Conservation (phyloP, 768 basidiomycete species). For the Boletus rufocinnamomeus region DNA sequence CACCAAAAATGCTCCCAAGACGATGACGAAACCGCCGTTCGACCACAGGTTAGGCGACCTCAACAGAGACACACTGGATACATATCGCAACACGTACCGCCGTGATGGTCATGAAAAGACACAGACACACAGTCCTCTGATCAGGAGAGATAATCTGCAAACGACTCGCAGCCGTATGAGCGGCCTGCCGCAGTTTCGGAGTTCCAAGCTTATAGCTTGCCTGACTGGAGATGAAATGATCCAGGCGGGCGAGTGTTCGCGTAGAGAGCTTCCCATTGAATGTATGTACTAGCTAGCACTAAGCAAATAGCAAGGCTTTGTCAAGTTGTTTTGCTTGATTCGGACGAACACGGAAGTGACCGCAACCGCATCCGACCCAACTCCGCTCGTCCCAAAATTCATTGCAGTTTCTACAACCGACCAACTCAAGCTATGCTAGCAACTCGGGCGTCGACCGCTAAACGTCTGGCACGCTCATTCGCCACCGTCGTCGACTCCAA, state of each 20-base stretch:
- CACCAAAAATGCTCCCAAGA: too few relatives aligned
- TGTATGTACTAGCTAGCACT: too few relatives aligned
- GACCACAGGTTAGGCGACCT: too few relatives aligned
- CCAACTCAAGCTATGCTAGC: conserved; percentile 52
- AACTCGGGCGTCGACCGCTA: conserved; percentile 58
- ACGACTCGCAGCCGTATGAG: not conserved
- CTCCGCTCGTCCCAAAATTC: conserved; percentile 28
- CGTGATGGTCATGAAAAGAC: not conserved
- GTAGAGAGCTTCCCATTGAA: too few relatives aligned
- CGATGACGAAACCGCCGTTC: too few relatives aligned
- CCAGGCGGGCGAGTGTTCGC: too few relatives aligned
- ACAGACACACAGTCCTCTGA: too few relatives aligned
- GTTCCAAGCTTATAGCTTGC: too few relatives aligned
- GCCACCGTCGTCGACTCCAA: conserved; percentile 76
- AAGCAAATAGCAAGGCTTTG: not conserved
- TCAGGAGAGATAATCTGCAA: not conserved
- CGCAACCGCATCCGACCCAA: conserved; percentile 15
- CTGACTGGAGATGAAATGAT: too few relatives aligned
- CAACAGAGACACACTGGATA: too few relatives aligned
- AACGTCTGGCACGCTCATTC: conserved; percentile 69
- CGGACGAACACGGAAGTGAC: conserved; percentile 33
- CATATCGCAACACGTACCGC: too few relatives aligned
- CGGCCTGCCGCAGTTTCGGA: too few relatives aligned
- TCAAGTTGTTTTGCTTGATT: not conserved
- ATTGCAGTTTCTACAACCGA: conserved; percentile 1